A percentile compares a stretch with the other conserved stretches of the same genome.
Conservation (phyloP, 1,284 basidiomycete genomes). For the Marasmius sp. region DNA sequence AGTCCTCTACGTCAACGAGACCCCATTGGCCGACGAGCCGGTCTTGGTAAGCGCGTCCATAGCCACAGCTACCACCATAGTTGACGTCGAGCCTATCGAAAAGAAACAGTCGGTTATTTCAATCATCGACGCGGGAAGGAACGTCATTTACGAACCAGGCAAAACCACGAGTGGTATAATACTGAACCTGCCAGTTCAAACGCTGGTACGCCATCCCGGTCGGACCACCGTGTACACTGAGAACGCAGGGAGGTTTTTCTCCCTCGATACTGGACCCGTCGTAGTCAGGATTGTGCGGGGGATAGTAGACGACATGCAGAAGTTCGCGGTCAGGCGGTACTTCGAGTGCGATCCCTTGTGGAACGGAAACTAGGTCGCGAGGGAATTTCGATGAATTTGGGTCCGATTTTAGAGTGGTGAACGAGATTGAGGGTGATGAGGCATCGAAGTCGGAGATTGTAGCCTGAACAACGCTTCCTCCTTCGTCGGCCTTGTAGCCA, state of each 20-base stretch:
- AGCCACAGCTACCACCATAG: slow-evolving; percentile 69
- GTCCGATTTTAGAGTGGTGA: slow-evolving; percentile 29
- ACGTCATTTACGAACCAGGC: slow-evolving; percentile 43
- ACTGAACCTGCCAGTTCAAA: slow-evolving; percentile 55
- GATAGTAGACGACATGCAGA: slow-evolving; percentile 59
- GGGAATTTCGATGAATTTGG: slow-evolving; percentile 21
- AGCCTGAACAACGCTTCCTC: slow-evolving; percentile 38
- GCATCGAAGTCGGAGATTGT: slow-evolving; percentile 21
- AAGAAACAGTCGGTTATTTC: background rate
- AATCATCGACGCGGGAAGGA: background rate
- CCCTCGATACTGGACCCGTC: slow-evolving; percentile 39
- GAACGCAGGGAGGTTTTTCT: slow-evolving; percentile 64
- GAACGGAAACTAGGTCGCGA: slow-evolving; percentile 39
- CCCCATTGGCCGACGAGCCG: slow-evolving; percentile 68
- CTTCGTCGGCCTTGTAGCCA: slow-evolving; percentile 43
- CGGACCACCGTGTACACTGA: slow-evolving; percentile 69
- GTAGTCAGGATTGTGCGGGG: slow-evolving; percentile 62
- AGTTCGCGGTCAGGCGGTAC: slow-evolving; percentile 35
- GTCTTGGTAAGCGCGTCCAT: slow-evolving; percentile 53
- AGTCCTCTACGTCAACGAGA: slow-evolving; percentile 63
- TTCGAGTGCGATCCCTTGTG: slow-evolving; percentile 44
- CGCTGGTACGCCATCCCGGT: slow-evolving; percentile 43
- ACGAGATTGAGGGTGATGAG: slow-evolving; percentile 17
- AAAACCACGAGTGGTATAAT: slow-evolving; percentile 66
- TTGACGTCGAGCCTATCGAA: slow-evolving; percentile 64